phyloP scores from a whole-genome alignment of 1,139 yeast genomes.

The Waltiozyma sp. region DNA sequence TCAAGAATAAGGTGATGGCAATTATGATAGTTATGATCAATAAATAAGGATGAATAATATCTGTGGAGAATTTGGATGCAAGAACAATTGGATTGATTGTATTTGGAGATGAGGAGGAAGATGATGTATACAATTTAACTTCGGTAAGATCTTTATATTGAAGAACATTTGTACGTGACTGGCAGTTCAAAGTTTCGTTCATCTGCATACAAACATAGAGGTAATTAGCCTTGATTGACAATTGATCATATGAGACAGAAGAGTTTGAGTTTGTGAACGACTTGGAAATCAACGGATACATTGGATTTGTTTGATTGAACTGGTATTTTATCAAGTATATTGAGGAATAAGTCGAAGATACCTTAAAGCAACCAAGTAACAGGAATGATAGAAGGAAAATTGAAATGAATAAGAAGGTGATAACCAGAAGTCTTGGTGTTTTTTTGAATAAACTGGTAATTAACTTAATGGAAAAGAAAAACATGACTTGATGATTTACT shows the following conservation, averaged over 20 bases:
- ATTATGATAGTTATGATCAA: slow-evolving; percentile 39
- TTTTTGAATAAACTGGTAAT: not conserved
- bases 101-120: slow-evolving; percentile 11
- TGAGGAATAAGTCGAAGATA: slow-evolving; percentile 30
- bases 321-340: slow-evolving; percentile 34
- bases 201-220: slow-evolving; percentile 36
- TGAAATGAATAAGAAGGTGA: slow-evolving; percentile 27
- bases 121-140: slow-evolving; percentile 20
- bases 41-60: slow-evolving; percentile 43
- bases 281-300: slow-evolving; percentile 26
- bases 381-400: slow-evolving; percentile 37
- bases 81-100: slow-evolving; percentile 20
- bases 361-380: slow-evolving; percentile 38
- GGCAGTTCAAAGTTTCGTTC: slow-evolving; percentile 23
- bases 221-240: slow-evolving; percentile 39
- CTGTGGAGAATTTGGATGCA: slow-evolving; percentile 30
- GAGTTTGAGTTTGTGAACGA: slow-evolving; percentile 22
- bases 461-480: not conserved
- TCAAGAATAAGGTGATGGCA: slow-evolving; percentile 29
- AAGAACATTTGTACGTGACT: slow-evolving; percentile 21
- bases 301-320: slow-evolving; percentile 33
- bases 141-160: slow-evolving; percentile 22
- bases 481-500: too few relatives aligned
- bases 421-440: slow-evolving; percentile 7
- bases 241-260: slow-evolving; percentile 19